These are phyloP conservation scores for Ormosia semicastrata DNA, from an alignment of 306 rosid genomes.

Conservation along the genomic window DNA sequence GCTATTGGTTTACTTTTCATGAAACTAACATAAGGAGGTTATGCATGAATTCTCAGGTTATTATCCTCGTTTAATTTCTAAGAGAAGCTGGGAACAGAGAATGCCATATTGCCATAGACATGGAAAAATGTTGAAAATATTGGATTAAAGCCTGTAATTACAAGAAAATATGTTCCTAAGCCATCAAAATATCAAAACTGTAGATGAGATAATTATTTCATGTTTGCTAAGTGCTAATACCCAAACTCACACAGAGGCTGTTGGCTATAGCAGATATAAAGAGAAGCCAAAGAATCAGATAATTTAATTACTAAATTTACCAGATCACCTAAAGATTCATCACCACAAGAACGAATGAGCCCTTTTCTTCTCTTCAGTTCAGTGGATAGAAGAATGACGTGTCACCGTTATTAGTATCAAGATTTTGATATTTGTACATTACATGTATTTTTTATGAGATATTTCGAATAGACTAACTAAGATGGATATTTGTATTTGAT, in stretches of 20 bases:
- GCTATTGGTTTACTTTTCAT: not conserved
- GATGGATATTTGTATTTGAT: not conserved
- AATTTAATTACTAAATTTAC: too few species aligned
- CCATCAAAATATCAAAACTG: not conserved
- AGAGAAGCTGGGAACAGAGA: not conserved
- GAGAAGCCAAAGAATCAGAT: too few species aligned
- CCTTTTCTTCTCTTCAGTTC: too few species aligned
- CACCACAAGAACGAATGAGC: too few species aligned
- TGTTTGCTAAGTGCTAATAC: not conserved
- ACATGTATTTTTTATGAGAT: too few species aligned
- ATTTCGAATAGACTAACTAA: not conserved
- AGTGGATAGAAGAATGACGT: too few species aligned
- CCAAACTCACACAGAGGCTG: not conserved
- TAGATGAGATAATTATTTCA: not conserved
- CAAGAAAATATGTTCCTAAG: not conserved
- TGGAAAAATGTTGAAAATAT: not conserved
- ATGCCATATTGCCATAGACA: not conserved
- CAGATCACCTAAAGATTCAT: too few species aligned
- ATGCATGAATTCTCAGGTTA: not conserved
- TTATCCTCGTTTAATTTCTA: not conserved
- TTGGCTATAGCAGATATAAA: not conserved
- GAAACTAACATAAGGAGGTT: not conserved
- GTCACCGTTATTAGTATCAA: too few species aligned
- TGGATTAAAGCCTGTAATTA: not conserved
- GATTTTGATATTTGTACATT: too few species aligned